Evolutionary conservation across 2,329 filamentous ascomycete genomes (phyloP), one percentile per base, ranked within the genome.

Genomic region (Fusarium proliferatum): DNA sequence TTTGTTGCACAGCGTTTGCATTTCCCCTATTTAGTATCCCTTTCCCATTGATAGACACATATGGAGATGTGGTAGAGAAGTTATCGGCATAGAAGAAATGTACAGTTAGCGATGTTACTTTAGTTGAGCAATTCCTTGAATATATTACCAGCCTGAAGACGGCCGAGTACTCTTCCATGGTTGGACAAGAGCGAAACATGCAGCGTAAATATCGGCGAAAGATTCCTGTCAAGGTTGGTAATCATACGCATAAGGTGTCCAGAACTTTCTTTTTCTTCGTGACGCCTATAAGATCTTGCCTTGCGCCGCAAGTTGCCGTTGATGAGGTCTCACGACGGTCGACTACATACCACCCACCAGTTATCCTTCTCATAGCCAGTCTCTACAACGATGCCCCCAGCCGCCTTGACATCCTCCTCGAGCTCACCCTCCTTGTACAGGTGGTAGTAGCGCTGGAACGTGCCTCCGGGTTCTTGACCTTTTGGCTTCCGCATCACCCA

Each of bases 291-390:
- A 72, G 28, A 36, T 64, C 21, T 66, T 60, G 39, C 26, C 34
- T n/a, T 39, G 41, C 57, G 19, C 52, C 28, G 43, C 52, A 58
- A 59, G 64, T 69, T 57, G 64, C 65, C 58, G 51, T 45, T 30
- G 46, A 48, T 38, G 61, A 45, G 46, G 63, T 64, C 67, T 78
- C 66, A 78, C 64, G 69, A 64, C 64, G 73, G 72, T 57, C 77
- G 77, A 59, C 78, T 81, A 74, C 82, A 84, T 80, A 97, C 91
- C 61, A 91, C 94, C 96, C 96, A 99, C 96, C 96, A 98, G 84
- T 99, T 99, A 80, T 98, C 96, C 85, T 92, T 95, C 81, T 99
- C 96, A 83, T 98, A 99, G 39, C 96, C 96, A 67, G 90, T 90
- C 74, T 94, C 91, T 30, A 96, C 78, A 19, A 98, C 90, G 55